phyloP scores from a whole-genome alignment of 768 basidiomycete species.

The Lyophyllum semitale region DNA sequence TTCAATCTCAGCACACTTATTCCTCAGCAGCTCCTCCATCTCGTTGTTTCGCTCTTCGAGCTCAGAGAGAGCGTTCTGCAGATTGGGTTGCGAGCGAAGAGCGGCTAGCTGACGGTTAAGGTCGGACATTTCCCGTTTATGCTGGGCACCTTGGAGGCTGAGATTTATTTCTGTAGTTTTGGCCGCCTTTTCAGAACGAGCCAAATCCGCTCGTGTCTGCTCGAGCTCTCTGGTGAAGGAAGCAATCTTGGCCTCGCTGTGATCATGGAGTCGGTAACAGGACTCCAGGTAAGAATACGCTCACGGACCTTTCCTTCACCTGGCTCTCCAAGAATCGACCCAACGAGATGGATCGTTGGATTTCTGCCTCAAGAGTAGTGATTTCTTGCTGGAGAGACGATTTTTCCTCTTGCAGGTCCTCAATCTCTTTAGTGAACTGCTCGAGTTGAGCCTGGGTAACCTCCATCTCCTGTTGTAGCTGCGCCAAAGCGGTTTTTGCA shows the following conservation, averaged over 20 bases:
- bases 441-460: slow-evolving; percentile 41
- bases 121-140: slow-evolving; percentile 61
- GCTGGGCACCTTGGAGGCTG: slow-evolving; percentile 63
- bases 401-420: slow-evolving; percentile 51
- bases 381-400: slow-evolving; percentile 51
- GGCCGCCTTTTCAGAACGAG: slow-evolving; percentile 55
- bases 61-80: slow-evolving; percentile 56
- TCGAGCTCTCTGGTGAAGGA: slow-evolving; percentile 42
- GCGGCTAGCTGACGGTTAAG: slow-evolving; percentile 58
- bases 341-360: slow-evolving; percentile 63
- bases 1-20: slow-evolving; percentile 78
- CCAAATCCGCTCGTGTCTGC: slow-evolving; percentile 43
- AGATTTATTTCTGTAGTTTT: slow-evolving; percentile 69
- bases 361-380: slow-evolving; percentile 63
- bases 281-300: background rate
- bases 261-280: slow-evolving; percentile 3
- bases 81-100: slow-evolving; percentile 53
- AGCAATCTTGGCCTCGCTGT: slow-evolving; percentile 49
- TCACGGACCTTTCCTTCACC: slow-evolving; percentile 57
- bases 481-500: slow-evolving; percentile 33
- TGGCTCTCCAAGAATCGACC: slow-evolving; percentile 65
- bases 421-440: slow-evolving; percentile 35
- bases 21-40: slow-evolving; percentile 71
- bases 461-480: slow-evolving; percentile 37
- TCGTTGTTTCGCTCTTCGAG: slow-evolving; percentile 72